Conservation (phyloP, 2,329 filamentous ascomycete genomes). For the Fragosphaeria purpurea region DNA sequence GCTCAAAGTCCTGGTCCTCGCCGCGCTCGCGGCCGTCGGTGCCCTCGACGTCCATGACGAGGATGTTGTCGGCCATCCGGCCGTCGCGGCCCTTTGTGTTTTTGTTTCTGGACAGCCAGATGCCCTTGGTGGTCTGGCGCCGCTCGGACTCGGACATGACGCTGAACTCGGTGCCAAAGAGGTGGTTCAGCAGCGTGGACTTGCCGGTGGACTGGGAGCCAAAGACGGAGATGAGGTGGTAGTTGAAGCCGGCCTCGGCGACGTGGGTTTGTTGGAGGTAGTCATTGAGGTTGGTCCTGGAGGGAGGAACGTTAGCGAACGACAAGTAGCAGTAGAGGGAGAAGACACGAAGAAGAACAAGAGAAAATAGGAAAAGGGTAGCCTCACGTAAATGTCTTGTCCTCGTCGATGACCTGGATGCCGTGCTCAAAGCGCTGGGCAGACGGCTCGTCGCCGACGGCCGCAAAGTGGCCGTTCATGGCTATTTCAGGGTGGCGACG, state of each 20-base stretch:
- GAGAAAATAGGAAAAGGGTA: neutral
- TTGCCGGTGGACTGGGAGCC: slow-evolving; percentile 98
- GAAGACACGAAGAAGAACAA: neutral
- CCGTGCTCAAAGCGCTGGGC: slow-evolving; percentile 75
- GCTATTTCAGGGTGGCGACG: slow-evolving; percentile 14
- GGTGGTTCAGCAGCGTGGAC: slow-evolving; percentile 88
- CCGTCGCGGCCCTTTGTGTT: slow-evolving; percentile 59
- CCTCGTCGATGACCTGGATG: slow-evolving; percentile 92
- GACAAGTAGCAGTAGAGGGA: neutral
- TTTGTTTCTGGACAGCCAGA: slow-evolving; percentile 99
- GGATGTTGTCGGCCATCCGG: slow-evolving; percentile 89
- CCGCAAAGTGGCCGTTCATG: slow-evolving; percentile 76
- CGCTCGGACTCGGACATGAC: slow-evolving; percentile 95
- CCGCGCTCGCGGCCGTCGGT: slow-evolving; percentile 93
- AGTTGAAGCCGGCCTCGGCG: slow-evolving; percentile 90
- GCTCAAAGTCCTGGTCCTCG: slow-evolving; percentile 97
- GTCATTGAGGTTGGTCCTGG: slow-evolving; percentile 63
- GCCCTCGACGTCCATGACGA: slow-evolving; percentile 98
- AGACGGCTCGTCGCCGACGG: slow-evolving; percentile 55
- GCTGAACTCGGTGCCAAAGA: slow-evolving; percentile 92
- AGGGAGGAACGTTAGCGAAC: slow-evolving; percentile 11
- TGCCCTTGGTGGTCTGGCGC: slow-evolving; percentile 95
- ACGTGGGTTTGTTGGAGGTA: slow-evolving; percentile 76
- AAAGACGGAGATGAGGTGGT: slow-evolving; percentile 98
- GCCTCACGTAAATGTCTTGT: slow-evolving; percentile 91